phyloP scores from a whole-genome alignment of 306 rosid species.

The Carpinus viminea region DNA sequence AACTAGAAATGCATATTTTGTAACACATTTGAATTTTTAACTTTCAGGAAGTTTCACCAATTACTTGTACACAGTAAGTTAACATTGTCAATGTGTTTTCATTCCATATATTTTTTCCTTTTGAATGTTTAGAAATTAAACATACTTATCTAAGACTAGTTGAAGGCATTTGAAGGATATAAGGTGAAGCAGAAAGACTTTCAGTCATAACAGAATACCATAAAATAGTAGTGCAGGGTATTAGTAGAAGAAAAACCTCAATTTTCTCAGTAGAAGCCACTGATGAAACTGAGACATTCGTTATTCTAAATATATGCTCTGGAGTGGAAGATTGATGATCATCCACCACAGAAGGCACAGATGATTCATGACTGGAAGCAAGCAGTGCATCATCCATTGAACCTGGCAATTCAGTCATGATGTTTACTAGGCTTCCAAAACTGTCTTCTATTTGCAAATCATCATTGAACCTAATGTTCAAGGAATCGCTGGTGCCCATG shows the following conservation, averaged over 20 bases:
- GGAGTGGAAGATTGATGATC: slow-evolving; percentile 54
- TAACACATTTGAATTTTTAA: slow-evolving; percentile 7
- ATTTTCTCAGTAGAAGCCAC: slow-evolving; percentile 79
- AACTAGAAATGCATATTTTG: slow-evolving; percentile 9
- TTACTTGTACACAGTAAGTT: not conserved
- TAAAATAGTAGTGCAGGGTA: slow-evolving; percentile 7
- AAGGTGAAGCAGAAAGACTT: slow-evolving; percentile 20
- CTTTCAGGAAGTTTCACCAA: slow-evolving; percentile 19
- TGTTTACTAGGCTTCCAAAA: slow-evolving; percentile 80
- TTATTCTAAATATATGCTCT: slow-evolving; percentile 70
- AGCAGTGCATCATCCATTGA: slow-evolving; percentile 50
- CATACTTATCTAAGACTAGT: not conserved
- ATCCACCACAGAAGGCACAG: slow-evolving; percentile 41
- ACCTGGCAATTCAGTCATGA: slow-evolving; percentile 57
- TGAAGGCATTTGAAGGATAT: not conserved
- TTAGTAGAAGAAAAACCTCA: slow-evolving; percentile 55
- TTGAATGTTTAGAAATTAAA: not conserved
- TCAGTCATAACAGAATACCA: slow-evolving; percentile 6
- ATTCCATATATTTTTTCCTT: not conserved
- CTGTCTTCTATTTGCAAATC: slow-evolving; percentile 80
- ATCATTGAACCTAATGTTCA: slow-evolving; percentile 37
- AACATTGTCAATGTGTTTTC: not conserved
- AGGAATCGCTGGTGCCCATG: slow-evolving; percentile 33
- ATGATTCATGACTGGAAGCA: slow-evolving; percentile 49
- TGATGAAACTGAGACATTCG: slow-evolving; percentile 77